Conservation (phyloP, 2,329 filamentous ascomycete genomes). For the Thelonectria olida region DNA sequence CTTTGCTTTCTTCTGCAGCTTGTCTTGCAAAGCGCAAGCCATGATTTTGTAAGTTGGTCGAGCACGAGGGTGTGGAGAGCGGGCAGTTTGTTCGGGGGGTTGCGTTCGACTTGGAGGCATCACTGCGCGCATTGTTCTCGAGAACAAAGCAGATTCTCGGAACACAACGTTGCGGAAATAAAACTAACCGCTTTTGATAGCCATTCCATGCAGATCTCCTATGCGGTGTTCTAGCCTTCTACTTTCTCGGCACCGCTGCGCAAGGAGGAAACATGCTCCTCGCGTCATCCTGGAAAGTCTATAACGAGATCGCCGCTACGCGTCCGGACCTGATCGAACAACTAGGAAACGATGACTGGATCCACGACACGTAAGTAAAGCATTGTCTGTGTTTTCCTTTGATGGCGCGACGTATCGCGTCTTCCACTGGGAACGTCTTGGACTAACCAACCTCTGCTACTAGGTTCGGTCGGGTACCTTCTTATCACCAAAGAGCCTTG, state of each 20-base stretch:
- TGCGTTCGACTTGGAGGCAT: no score
- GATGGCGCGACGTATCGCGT: background rate
- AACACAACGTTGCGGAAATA: no score
- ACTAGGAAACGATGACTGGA: conserved; percentile 41
- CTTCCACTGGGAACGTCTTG: background rate
- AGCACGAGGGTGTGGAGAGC: no score
- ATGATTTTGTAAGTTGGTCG: no score
- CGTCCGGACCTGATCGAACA: background rate
- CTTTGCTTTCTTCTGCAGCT: background rate
- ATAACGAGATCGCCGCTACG: background rate
- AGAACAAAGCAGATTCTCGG: no score
- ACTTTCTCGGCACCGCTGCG: conserved; percentile 53
- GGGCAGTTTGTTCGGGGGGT: no score
- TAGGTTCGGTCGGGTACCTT: background rate
- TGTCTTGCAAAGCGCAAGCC: background rate
- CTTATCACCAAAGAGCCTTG: background rate
- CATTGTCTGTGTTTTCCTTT: conserved; percentile 54
- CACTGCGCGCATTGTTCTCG: no score
- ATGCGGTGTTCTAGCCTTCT: conserved; percentile 66
- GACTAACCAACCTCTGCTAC: background rate
- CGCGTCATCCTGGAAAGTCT: background rate
- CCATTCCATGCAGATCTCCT: conserved; percentile 22
- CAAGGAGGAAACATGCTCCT: background rate
- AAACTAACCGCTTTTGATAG: background rate
- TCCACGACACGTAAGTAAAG: conserved; percentile 41